phyloP scores from a whole-genome alignment of 345 rosid genomes.

The Stellera chamaejasme region DNA sequence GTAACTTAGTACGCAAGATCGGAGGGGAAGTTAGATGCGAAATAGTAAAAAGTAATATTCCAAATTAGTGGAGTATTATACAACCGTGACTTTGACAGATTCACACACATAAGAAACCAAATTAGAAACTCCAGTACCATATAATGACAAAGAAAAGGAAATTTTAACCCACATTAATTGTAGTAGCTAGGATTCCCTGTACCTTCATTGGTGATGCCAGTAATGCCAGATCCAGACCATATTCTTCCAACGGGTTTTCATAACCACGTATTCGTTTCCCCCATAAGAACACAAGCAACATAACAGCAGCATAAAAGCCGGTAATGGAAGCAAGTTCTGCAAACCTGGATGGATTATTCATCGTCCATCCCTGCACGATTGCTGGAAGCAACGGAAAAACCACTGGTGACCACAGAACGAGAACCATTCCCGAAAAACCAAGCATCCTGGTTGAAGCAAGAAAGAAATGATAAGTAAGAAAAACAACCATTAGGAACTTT shows the following conservation, averaged over 20 bases:
- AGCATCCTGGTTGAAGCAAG: slow-evolving; percentile 43
- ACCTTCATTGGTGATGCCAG: slow-evolving; percentile 43
- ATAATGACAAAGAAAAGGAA: background rate
- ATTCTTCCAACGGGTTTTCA: slow-evolving; percentile 62
- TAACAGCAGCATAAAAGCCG: slow-evolving; percentile 73
- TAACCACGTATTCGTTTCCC: slow-evolving; percentile 74
- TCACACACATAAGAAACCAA: background rate
- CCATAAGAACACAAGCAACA: slow-evolving; percentile 69
- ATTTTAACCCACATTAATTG: background rate
- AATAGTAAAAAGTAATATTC: too few species aligned
- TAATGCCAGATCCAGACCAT: slow-evolving; percentile 51
- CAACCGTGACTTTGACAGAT: background rate
- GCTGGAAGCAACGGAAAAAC: slow-evolving; percentile 80
- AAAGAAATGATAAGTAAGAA: background rate
- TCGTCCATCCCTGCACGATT: slow-evolving; percentile 74
- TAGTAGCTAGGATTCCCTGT: slow-evolving; percentile 16
- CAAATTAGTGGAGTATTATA: background rate
- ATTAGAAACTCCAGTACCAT: background rate
- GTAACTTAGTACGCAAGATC: too few species aligned
- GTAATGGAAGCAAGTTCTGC: slow-evolving; percentile 64
- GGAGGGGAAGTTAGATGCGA: too few species aligned
- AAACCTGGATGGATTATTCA: slow-evolving; percentile 47
- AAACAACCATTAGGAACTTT: slow-evolving; percentile 9
- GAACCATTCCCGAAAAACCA: slow-evolving; percentile 70
- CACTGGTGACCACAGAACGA: slow-evolving; percentile 86